Evolutionary conservation across 2,329 filamentous ascomycete species (phyloP).

Genomic region (Lachnellula cervina): DNA sequence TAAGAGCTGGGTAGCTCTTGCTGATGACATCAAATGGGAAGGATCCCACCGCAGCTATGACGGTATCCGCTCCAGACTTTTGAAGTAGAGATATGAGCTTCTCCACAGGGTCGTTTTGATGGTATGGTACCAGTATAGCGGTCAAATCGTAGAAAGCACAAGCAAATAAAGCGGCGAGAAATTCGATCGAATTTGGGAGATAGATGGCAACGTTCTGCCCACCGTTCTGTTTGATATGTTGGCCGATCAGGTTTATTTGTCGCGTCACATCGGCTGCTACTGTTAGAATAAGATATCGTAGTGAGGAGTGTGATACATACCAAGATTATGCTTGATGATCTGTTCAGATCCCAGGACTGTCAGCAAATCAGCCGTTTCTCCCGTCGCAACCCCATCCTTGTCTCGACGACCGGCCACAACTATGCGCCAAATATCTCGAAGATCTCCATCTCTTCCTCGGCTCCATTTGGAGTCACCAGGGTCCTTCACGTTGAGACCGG

Average conservation of each 20-base stretch:
- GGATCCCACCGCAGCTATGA: conserved; percentile 82
- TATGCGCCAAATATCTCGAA: conserved; percentile 85
- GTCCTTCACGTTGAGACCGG: conserved; percentile 78
- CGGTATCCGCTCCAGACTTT: conserved; percentile 68
- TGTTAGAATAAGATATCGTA: conserved; percentile 16
- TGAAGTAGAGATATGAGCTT: conserved; percentile 67
- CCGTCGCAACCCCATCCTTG: conserved; percentile 55
- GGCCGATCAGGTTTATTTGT: conserved; percentile 83
- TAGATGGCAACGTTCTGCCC: conserved; percentile 80
- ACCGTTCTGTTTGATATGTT: conserved; percentile 65
- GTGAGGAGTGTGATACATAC: conserved; percentile 34
- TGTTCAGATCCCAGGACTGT: conserved; percentile 75
- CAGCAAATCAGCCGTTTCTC: conserved; percentile 64
- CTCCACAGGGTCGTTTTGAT: conserved; percentile 57
- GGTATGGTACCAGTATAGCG: conserved; percentile 79
- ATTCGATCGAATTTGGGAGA: conserved; percentile 87
- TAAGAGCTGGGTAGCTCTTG: conserved; percentile 64
- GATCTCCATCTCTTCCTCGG: conserved; percentile 76
- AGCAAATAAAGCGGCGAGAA: conserved; percentile 76
- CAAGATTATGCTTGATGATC: conserved; percentile 65
- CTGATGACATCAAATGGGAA: conserved; percentile 73
- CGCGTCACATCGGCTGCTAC: conserved; percentile 64
- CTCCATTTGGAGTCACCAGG: conserved; percentile 77
- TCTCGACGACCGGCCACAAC: conserved; percentile 60
- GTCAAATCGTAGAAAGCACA: conserved; percentile 80